Evolutionary conservation across 1,284 basidiomycete genomes (phyloP), one percentile per base, ranked within the genome.

Genomic region (Heliocybe sulcata): DNA sequence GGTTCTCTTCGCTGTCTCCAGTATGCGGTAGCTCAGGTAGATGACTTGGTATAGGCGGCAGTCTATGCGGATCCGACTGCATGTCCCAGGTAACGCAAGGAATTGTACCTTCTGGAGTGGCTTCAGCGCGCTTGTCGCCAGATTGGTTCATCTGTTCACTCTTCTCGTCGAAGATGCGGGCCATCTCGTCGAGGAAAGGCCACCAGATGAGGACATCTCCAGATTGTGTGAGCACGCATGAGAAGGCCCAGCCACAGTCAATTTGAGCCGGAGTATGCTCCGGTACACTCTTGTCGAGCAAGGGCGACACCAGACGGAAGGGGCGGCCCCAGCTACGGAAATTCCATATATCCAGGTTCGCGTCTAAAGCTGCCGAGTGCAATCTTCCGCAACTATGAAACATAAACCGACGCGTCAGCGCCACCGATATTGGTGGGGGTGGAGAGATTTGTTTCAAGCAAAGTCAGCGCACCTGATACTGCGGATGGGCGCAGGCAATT

Each of bases 171-270:
- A 42, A 42, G 29, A 82, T 66, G 3, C 59, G 58, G 8, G 69
- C 58, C 68, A 82, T 72, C 19, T 56, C 64, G 14, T 76, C 77
- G 2, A 66, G 65, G 60, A 79, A 78, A 1, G 90, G 90, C 81
- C 83, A 92, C 82, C 85, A 93, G 6, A 88, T 80, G 59, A 85
- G 79, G 31, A 92, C 81, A 33, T 82, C 77, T 1, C 91, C 90
- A 3, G 77, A 74, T 53, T 78, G 74, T 1, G 85, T 87, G 57
- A 95, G 80, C 31, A 83, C 74, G 1, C 84, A 78, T 6, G 85
- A 86, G 67, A 87, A 87, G 3, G 64, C 60, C 92, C 91, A 94
- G n/a, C 92, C 92, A 56, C 86, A 87, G 64, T 85, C 86, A 27
- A 92, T 75, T 66, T 93, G 91, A 1, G 79, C 64, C 4, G 84